Conservation (phyloP, 2,329 filamentous ascomycete species). For the Cryphonectria carpinicola region DNA sequence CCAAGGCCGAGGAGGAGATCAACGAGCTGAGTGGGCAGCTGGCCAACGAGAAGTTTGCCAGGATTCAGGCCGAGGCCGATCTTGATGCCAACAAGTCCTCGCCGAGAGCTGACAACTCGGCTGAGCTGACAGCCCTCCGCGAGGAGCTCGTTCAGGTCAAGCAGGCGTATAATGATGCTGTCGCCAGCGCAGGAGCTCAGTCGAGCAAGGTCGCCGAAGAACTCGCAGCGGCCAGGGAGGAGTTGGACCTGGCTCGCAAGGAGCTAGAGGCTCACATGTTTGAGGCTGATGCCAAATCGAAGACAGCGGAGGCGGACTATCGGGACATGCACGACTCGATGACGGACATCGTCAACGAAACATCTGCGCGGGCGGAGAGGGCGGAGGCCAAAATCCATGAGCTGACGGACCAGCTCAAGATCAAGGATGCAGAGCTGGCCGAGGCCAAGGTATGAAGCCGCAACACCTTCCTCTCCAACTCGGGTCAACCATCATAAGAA, state of each 20-base stretch:
- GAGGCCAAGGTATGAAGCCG: slow-evolving; percentile 57
- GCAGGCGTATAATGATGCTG: slow-evolving; percentile 41
- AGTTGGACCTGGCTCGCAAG: slow-evolving; percentile 54
- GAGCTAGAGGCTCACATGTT: slow-evolving; percentile 57
- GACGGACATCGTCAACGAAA: slow-evolving; percentile 63
- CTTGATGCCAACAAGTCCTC: slow-evolving; percentile 63
- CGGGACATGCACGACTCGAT: slow-evolving; percentile 67
- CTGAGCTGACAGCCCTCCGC: slow-evolving; percentile 56
- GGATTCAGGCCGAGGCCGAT: slow-evolving; percentile 62
- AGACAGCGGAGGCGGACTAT: slow-evolving; percentile 63
- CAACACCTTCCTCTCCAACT: slow-evolving; percentile 11
- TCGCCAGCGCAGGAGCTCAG: slow-evolving; percentile 41
- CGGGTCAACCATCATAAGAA: not conserved
- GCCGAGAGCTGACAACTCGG: slow-evolving; percentile 46
- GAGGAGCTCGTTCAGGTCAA: slow-evolving; percentile 51
- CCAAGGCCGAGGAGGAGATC: slow-evolving; percentile 51
- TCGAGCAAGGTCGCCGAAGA: slow-evolving; percentile 43
- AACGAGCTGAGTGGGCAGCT: slow-evolving; percentile 57
- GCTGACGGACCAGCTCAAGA: slow-evolving; percentile 59
- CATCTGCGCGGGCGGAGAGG: slow-evolving; percentile 56
- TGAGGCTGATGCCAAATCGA: slow-evolving; percentile 54
- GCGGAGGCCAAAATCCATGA: slow-evolving; percentile 53
- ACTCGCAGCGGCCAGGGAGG: slow-evolving; percentile 44
- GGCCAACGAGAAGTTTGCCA: slow-evolving; percentile 63
- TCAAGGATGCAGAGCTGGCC: slow-evolving; percentile 66